These are phyloP conservation scores for Eimeria sp. DNA, from an alignment of 169 alveolate genomes.

Conservation along the genomic window DNA sequence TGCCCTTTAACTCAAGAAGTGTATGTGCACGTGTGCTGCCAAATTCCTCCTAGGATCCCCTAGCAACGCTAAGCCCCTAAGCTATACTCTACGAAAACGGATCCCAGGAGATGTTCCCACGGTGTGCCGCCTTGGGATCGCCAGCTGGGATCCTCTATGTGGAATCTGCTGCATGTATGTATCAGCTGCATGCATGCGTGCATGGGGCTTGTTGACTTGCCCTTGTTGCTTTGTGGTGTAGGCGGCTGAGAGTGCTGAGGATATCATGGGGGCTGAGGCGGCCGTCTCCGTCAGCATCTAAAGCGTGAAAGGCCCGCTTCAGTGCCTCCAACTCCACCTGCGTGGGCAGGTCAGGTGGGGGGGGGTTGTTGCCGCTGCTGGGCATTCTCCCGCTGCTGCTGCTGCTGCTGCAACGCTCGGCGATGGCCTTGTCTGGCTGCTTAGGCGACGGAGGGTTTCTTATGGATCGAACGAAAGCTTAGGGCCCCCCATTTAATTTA, in stretches of 20 bases:
- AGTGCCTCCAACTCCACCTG: constrained; percentile 86
- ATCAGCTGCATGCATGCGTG: not conserved
- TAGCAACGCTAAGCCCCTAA: too few relatives aligned
- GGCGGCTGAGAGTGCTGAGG: constrained; percentile 31
- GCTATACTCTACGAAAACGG: too few relatives aligned
- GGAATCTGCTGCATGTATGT: not conserved
- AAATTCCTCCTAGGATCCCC: not conserved
- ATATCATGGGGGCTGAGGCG: constrained; percentile 75
- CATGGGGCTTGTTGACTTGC: constrained; percentile 6
- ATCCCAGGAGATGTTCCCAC: not conserved
- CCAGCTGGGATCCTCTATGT: not conserved
- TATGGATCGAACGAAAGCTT: not conserved
- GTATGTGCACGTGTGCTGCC: not conserved
- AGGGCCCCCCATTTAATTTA: not conserved
- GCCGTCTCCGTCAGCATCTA: constrained; percentile 83
- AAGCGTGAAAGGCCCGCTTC: constrained; percentile 81
- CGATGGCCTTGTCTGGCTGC: not conserved
- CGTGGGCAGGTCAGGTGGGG: constrained; percentile 62
- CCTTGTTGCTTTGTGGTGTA: constrained; percentile 73
- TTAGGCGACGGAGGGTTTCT: not conserved
- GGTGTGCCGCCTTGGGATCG: not conserved
- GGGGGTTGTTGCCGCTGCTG: constrained; percentile 25
- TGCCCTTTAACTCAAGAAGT: not conserved
- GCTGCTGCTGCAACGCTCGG: not conserved
- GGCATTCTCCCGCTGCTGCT: constrained; percentile 25